Evolutionary conservation across 345 rosid species (phyloP).

Genomic region (Eucalyptus brandiana): DNA sequence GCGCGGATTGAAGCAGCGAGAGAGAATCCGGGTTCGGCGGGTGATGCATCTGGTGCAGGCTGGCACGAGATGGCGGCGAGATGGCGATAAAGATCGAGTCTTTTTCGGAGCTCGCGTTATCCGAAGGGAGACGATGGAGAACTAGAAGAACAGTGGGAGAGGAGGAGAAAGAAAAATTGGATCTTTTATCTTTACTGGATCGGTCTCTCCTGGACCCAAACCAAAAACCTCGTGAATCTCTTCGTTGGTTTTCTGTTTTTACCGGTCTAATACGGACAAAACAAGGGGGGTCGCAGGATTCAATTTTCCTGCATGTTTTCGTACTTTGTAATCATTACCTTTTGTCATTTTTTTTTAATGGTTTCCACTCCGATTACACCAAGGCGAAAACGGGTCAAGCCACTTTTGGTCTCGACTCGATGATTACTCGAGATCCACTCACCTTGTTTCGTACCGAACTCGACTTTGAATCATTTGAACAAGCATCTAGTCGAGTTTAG

Average conservation of each 20-base stretch:
- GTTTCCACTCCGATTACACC: background rate
- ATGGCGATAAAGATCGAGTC: background rate
- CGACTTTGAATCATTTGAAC: background rate
- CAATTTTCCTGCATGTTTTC: background rate
- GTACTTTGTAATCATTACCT: background rate
- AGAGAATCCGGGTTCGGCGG: background rate
- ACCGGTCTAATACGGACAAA: background rate
- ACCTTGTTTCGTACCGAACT: background rate
- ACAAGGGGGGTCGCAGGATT: background rate
- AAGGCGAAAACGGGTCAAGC: background rate
- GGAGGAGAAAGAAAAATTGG: background rate
- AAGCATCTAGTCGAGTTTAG: background rate
- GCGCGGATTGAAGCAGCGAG: background rate
- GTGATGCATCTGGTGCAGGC: background rate
- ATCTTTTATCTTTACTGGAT: background rate
- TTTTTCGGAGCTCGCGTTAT: background rate
- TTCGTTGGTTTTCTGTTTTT: background rate
- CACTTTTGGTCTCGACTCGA: background rate
- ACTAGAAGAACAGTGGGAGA: background rate
- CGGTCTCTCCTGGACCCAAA: background rate
- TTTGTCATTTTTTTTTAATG: background rate
- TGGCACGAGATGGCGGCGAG: background rate
- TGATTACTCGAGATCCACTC: background rate
- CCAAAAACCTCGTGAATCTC: background rate
- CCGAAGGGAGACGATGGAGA: background rate